These are phyloP conservation scores for Yamadazyma triangularis DNA, from an alignment of 1,139 yeast genomes.

Conservation along the genomic window DNA sequence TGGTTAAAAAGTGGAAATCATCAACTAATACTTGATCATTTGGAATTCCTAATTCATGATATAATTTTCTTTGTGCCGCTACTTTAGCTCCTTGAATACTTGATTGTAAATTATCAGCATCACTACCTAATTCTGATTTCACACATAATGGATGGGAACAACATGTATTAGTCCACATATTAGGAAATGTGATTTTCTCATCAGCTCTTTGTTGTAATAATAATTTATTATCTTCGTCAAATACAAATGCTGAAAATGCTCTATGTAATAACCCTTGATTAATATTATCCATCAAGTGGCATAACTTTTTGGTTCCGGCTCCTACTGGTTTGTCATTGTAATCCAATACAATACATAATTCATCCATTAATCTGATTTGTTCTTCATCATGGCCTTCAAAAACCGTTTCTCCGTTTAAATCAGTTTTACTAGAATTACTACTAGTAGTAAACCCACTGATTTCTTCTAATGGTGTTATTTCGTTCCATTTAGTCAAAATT, in stretches of 20 bases:
- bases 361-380: slow-evolving; percentile 94
- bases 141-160: slow-evolving; percentile 96
- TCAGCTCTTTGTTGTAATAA: slow-evolving; percentile 91
- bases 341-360: slow-evolving; percentile 89
- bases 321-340: slow-evolving; percentile 85
- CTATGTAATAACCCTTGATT: slow-evolving; percentile 83
- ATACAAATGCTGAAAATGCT: slow-evolving; percentile 91
- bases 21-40: slow-evolving; percentile 56
- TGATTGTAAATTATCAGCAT: slow-evolving; percentile 26
- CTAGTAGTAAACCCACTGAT: slow-evolving; percentile 44
- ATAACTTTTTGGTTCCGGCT: slow-evolving; percentile 88
- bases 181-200: slow-evolving; percentile 94
- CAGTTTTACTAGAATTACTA: slow-evolving; percentile 11
- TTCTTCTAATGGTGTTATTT: slow-evolving; percentile 49
- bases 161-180: slow-evolving; percentile 98
- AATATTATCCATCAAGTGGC: slow-evolving; percentile 88
- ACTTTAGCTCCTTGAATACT: slow-evolving; percentile 75
- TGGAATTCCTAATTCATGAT: slow-evolving; percentile 90
- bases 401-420: slow-evolving; percentile 22
- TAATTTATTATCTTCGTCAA: slow-evolving; percentile 71
- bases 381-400: slow-evolving; percentile 89
- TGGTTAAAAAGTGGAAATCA: slow-evolving; percentile 76
- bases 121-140: slow-evolving; percentile 66
- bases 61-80: slow-evolving; percentile 90
- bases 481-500: slow-evolving; percentile 59